phyloP scores from a whole-genome alignment of 495 filamentous ascomycete genomes.

The Lineolata rhizophorae region DNA sequence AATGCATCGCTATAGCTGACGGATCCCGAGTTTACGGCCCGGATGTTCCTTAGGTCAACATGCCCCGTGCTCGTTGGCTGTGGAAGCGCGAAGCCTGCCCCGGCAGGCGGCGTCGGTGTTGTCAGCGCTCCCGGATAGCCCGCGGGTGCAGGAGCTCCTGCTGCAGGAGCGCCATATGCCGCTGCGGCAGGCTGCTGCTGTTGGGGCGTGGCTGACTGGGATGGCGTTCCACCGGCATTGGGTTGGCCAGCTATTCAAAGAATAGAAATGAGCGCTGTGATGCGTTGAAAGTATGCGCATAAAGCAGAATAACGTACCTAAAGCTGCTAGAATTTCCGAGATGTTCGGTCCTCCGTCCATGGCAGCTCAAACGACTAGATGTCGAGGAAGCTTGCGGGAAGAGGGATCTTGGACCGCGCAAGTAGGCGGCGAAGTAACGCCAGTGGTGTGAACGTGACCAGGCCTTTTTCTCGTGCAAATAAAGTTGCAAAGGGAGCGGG shows the following conservation, averaged over 20 bases:
- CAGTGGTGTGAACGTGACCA: too few species aligned
- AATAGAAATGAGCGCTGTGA: conserved; percentile 6
- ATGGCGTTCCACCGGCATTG: conserved; percentile 19
- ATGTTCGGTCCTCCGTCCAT: too few species aligned
- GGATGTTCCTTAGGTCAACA: conserved; percentile 56
- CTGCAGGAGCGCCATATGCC: conserved; percentile 16
- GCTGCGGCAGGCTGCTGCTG: conserved; percentile 19
- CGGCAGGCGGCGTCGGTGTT: conserved; percentile 20
- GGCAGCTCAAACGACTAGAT: too few species aligned
- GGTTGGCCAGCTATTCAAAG: conserved; percentile 21
- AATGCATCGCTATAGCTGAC: conserved; percentile 54
- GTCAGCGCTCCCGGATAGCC: conserved; percentile 13
- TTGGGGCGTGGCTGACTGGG: conserved; percentile 6
- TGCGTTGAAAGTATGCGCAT: conserved; percentile 6
- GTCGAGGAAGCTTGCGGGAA: too few species aligned
- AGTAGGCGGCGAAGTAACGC: too few species aligned
- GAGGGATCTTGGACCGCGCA: too few species aligned
- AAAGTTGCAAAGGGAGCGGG: too few species aligned
- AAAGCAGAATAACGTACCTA: conserved; percentile 21
- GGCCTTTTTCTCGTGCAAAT: too few species aligned
- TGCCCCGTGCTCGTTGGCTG: conserved; percentile 45
- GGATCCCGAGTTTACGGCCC: conserved; percentile 48
- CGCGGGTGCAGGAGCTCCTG: too few species aligned
- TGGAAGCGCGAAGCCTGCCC: conserved; percentile 30
- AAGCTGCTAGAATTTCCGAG: conserved; percentile 28